Evolutionary conservation across 805 yeast species (phyloP), one percentile per base, ranked within the genome.

Genomic region (Kluyveromyces lactis): DNA sequence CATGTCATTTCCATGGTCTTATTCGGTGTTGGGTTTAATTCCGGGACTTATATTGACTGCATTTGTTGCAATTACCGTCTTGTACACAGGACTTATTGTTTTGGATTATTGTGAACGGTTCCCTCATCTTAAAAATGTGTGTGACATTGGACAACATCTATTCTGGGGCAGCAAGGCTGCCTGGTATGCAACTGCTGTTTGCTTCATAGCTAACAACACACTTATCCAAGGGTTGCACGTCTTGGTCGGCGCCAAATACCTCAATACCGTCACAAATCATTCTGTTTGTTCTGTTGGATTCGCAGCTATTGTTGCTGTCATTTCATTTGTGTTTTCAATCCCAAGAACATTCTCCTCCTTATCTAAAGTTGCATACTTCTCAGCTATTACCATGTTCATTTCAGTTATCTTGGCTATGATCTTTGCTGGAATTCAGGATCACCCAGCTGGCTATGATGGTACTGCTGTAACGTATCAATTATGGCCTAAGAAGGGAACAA

Each of bases 1-100:
- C 42, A 67, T 76, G 76, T 72, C 79, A n/a, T 76, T 76, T 52
- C 82, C 82, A 0, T 74, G 80, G 79, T 72, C 79, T 9, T 76
- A 72, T 48, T 73, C 80, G 2, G 75, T 75, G 3, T 56, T 76
- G 15, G 82, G 82, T 0, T 55, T 76, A 7, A 71, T 75, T 2
- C 79, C 80, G 1, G 82, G 81, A 1, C 58, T 76, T 19, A 71
- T 76, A 21, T 50, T 75, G 36, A 76, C 81, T 0, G 66, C 67
- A 1, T 69, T 71, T 38, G 75, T 75, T 3, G 66, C 79, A 2
- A 44, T 66, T 17, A 67, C 73, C 4, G 75, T 71, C 18, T 58
- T 72, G 23, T 76, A 76, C 56, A 76, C 82, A 1, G 79, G 80
- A 1, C 55, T 67, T n/a, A 71, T 63, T 36, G 67, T 76, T 43